Evolutionary conservation across 768 basidiomycete genomes (phyloP), one percentile per base, ranked within the genome.

Genomic region (Mycena indigotica): DNA sequence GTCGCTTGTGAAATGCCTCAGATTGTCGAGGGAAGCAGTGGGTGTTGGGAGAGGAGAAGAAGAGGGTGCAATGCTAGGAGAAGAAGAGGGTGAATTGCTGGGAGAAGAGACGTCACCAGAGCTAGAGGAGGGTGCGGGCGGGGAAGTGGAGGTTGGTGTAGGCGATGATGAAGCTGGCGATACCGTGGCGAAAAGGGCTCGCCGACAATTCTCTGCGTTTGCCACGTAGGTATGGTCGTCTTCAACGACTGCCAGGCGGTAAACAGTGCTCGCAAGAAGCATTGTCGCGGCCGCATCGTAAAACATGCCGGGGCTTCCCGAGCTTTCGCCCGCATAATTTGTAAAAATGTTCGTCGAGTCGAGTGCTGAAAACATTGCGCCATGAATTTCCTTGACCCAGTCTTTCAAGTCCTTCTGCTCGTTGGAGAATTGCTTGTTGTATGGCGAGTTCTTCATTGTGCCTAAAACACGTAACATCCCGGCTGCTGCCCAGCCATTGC

Each of bases 401-500:
- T 68, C 70, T 1, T 74, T 73, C 6, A 94, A 76, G 55, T 91
- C 84, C 0, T 69, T 73, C 61, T 84, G 82, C 67, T 91, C 74
- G 16, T 66, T 72, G 50, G 76, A 66, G 57, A 91, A 70, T 5
- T 71, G 66, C 28, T 73, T 73, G 1, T 80, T 74, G 58, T 76
- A 91, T 49, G 79, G 72, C 0, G 89, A 89, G 28, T 82, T 73
- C 61, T 82, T 76, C 56, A 93, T 86, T 1, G 91, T 93, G 2
- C 82, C 85, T 1, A 89, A 76, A 2, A 95, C 93, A 5, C 93
- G 86, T 10, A 91, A 75, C 81, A 93, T 93, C 1, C 94, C 93
- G 17, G 85, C 88, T 0, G 91, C 91, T 0, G 89, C 94, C 94
- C 94, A 96, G 2, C 77, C 93, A 55, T 95, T 94, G 0, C 93